Evolutionary conservation across 331 rosid species (phyloP), one percentile per base, ranked within the genome.

Genomic region (Quercus tomentella): DNA sequence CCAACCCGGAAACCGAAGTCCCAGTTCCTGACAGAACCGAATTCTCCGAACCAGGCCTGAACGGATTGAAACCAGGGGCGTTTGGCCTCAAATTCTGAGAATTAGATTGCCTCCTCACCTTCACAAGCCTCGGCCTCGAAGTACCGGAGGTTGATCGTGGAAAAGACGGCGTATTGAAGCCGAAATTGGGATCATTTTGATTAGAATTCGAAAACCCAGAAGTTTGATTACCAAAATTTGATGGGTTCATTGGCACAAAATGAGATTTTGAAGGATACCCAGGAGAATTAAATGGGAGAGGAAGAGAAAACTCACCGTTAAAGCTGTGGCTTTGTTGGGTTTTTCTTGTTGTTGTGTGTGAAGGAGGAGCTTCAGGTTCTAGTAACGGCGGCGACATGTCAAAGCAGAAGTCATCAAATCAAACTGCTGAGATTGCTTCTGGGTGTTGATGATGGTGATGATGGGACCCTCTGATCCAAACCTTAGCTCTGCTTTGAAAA

Each of bases 51-150:
- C 23, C 70, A 15, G 82, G 30, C 60, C 60, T 62, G 56, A 89
- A 86, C 3, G 93, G 93, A 85, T 90, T 93, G 79, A 86, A 90
- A 3, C 87, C 84, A 1, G 82, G 52, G 70, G 33, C 74, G 23
- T 74, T 61, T 26, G 91, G 79, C 76, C 82, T 76, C 74, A 77
- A 60, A 68, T 76, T 78, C 84, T 78, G 93, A 22, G 91, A 84
- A 79, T 66, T 88, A 77, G 75, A 56, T 37, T 87, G 92, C 80
- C 76, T 90, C 6, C 94, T 88, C 60, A 87, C 80, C 87, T 96
- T 96, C 21, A 74, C 51, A 56, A 91, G 37, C 81, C 97, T 81
- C 20, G 98, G 98, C 84, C 82, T 89, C 16, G 92, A 63, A 20
- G 82, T 81, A 61, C 90, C 91, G 17, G 89, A 82, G 65, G 77